Conservation (phyloP, 257 asterid genomes). For the Jacaranda mimosifolia region DNA sequence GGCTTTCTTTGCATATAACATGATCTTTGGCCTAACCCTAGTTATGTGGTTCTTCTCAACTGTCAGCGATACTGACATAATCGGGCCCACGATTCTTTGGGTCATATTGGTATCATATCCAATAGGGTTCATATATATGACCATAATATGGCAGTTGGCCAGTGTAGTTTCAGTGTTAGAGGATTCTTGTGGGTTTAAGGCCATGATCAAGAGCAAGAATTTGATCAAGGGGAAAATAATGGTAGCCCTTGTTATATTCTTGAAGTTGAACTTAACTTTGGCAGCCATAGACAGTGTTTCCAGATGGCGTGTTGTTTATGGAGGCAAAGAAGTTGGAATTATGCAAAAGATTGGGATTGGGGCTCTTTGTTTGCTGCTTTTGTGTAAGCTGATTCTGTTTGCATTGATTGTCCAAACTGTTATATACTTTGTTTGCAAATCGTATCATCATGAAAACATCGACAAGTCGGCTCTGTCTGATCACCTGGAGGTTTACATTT, state of each 20-base stretch:
- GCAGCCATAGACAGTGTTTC: constrained; percentile 31
- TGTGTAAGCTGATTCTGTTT: constrained; percentile 48
- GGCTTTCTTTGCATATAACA: constrained; percentile 46
- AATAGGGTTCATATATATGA: constrained; percentile 56
- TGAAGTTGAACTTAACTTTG: constrained; percentile 44
- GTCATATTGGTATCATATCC: constrained; percentile 35
- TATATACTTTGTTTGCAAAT: constrained; percentile 70
- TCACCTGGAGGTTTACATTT: constrained; percentile 64
- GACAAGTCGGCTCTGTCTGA: constrained; percentile 65
- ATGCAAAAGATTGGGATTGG: constrained; percentile 46
- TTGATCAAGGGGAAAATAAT: constrained; percentile 65
- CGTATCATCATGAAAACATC: constrained; percentile 68
- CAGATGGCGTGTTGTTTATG: constrained; percentile 37
- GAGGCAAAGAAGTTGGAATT: background rate
- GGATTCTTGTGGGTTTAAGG: constrained; percentile 59
- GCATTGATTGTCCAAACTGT: constrained; percentile 66
- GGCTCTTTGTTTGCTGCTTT: constrained; percentile 42
- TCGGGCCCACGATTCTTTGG: background rate
- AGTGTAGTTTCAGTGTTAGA: constrained; percentile 73
- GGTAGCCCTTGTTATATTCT: constrained; percentile 44
- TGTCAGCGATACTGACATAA: background rate
- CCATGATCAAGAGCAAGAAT: constrained; percentile 58
- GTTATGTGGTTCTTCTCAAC: background rate
- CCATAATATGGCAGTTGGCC: constrained; percentile 66
- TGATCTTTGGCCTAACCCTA: constrained; percentile 29